Percentiles rank a stretch among this genome's conserved stretches.
These are phyloP conservation scores for Lotus japonicus DNA, from an alignment of 306 rosid species.

Conservation along the genomic window DNA sequence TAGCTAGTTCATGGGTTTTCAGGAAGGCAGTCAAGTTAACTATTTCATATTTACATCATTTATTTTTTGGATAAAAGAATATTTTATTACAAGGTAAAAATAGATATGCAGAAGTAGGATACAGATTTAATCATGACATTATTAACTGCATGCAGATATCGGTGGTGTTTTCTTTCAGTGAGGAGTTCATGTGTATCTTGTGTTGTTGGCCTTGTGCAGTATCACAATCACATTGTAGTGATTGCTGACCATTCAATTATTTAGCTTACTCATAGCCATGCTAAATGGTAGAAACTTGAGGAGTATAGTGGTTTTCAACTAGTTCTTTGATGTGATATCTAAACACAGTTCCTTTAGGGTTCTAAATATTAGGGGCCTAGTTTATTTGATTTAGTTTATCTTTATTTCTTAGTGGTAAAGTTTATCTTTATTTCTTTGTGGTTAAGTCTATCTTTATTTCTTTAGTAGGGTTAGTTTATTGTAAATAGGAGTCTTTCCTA, in stretches of 20 bases:
- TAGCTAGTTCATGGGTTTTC: conserved; percentile 1
- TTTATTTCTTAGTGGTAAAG: no score
- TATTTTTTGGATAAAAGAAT: background rate
- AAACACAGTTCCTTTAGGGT: conserved; percentile 15
- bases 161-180: background rate
- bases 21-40: background rate
- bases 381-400: no score
- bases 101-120: background rate
- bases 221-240: background rate
- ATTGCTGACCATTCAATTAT: background rate
- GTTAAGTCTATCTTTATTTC: no score
- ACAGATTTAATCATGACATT: background rate
- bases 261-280: background rate
- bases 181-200: conserved; percentile 5
- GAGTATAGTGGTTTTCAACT: background rate
- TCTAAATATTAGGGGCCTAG: no score
- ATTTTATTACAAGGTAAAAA: background rate
- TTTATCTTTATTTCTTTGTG: no score
- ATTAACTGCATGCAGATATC: background rate
- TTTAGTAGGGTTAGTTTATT: no score
- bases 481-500: no score
- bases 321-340: background rate
- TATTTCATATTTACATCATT: background rate
- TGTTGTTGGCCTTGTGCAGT: background rate
- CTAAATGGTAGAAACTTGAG: conserved; percentile 8